phyloP scores from a whole-genome alignment of 2,329 filamentous ascomycete species.

The Cladosporium phlei region DNA sequence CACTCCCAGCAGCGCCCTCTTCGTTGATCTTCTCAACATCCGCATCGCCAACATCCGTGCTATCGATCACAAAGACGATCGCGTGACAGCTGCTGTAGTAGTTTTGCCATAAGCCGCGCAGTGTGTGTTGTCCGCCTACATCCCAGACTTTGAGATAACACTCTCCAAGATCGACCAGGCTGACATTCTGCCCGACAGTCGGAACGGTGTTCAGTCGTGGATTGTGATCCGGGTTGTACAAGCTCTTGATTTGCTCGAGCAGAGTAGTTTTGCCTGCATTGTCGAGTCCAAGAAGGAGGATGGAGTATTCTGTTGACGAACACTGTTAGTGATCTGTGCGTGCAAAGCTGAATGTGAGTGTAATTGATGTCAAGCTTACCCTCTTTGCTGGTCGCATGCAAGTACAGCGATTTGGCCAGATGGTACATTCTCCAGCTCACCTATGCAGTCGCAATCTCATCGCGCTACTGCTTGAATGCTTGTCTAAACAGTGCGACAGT shows the following conservation, averaged over 20 bases:
- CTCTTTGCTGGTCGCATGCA: conserved; percentile 95
- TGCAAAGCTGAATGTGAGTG: background rate
- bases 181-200: conserved; percentile 95
- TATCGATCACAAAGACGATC: conserved; percentile 97
- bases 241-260: conserved; percentile 89
- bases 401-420: conserved; percentile 88
- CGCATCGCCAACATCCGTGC: conserved; percentile 84
- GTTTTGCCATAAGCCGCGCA: conserved; percentile 89
- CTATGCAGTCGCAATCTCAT: conserved; percentile 4
- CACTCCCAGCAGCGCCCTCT: conserved; percentile 1
- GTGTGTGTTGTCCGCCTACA: conserved; percentile 84
- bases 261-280: conserved; percentile 98
- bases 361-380: conserved; percentile 47
- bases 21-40: conserved; percentile 52
- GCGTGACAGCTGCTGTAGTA: conserved; percentile 94
- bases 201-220: conserved; percentile 78
- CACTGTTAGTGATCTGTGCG: background rate
- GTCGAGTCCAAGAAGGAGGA: conserved; percentile 93
- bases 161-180: conserved; percentile 81
- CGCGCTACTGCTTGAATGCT: background rate
- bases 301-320: conserved; percentile 72
- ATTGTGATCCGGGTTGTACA: conserved; percentile 67
- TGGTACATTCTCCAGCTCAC: conserved; percentile 68
- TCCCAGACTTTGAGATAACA: conserved; percentile 99
- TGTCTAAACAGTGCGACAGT: background rate